phyloP scores from a whole-genome alignment of 1,139 yeast species.

The Pichia sp. region DNA sequence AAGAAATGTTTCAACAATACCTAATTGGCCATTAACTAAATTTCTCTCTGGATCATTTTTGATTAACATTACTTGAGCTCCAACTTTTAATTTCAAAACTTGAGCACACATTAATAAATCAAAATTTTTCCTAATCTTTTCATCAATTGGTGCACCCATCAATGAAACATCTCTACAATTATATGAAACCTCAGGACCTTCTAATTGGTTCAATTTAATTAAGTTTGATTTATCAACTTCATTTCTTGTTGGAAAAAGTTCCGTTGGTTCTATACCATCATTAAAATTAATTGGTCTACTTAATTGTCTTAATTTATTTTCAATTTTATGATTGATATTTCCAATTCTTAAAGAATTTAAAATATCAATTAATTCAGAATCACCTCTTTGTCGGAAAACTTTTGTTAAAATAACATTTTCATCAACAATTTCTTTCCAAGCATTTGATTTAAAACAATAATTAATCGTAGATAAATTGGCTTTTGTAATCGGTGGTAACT shows the following conservation, averaged over 20 bases:
- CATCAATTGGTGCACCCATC: slow-evolving; percentile 11
- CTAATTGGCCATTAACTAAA: slow-evolving; percentile 86
- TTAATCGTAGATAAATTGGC: slow-evolving; percentile 20
- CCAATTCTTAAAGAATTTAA: slow-evolving; percentile 72
- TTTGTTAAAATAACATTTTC: slow-evolving; percentile 53
- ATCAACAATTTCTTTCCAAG: slow-evolving; percentile 51
- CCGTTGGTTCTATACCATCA: slow-evolving; percentile 80
- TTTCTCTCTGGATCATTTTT: slow-evolving; percentile 65
- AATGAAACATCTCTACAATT: slow-evolving; percentile 44
- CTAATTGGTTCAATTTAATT: slow-evolving; percentile 42
- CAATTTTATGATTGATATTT: slow-evolving; percentile 41
- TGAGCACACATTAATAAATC: slow-evolving; percentile 66
- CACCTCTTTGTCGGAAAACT: slow-evolving; percentile 72
- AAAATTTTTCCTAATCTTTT: slow-evolving; percentile 14
- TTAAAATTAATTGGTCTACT: slow-evolving; percentile 49
- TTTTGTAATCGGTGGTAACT: slow-evolving; percentile 68
- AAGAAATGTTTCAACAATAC: slow-evolving; percentile 66
- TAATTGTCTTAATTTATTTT: slow-evolving; percentile 40
- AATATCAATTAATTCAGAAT: slow-evolving; percentile 60
- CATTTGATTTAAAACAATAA: slow-evolving; percentile 53
- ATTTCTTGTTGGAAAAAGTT: slow-evolving; percentile 63
- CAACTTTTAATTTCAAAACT: slow-evolving; percentile 55
- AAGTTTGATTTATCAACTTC: slow-evolving; percentile 71
- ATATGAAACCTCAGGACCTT: slow-evolving; percentile 36
- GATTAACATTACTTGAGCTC: slow-evolving; percentile 94